These are phyloP conservation scores for Penicillium sumatraense DNA, from an alignment of 2,329 filamentous ascomycete genomes.

Conservation along the genomic window DNA sequence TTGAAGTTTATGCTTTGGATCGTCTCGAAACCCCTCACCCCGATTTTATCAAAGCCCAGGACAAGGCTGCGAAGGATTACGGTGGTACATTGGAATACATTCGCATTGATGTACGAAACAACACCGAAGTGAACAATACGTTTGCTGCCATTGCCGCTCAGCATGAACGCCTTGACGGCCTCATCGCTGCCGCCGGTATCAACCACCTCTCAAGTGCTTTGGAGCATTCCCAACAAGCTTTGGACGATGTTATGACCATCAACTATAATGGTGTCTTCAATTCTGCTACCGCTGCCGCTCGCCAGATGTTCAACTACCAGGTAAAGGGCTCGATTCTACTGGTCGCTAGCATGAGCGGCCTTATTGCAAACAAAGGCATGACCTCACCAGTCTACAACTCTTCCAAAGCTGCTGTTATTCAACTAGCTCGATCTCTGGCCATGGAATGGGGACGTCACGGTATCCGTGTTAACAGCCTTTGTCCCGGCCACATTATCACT, in stretches of 20 bases:
- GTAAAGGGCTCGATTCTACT: slow-evolving; percentile 55
- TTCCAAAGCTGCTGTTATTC: slow-evolving; percentile 59
- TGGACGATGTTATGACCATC: slow-evolving; percentile 51
- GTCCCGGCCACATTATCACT: slow-evolving; percentile 60
- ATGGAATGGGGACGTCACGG: slow-evolving; percentile 58
- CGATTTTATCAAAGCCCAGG: slow-evolving; percentile 47
- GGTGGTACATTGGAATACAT: slow-evolving; percentile 51
- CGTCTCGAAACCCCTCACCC: slow-evolving; percentile 47
- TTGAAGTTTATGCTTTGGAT: slow-evolving; percentile 54
- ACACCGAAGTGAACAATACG: slow-evolving; percentile 38
- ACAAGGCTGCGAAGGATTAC: slow-evolving; percentile 39
- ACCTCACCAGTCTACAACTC: slow-evolving; percentile 54
- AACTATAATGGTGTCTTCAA: slow-evolving; percentile 58
- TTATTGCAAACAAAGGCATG: slow-evolving; percentile 55
- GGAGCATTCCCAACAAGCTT: slow-evolving; percentile 46
- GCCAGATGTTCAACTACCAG: slow-evolving; percentile 56
- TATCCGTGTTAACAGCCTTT: slow-evolving; percentile 60
- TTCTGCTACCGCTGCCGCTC: slow-evolving; percentile 52
- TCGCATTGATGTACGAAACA: slow-evolving; percentile 53
- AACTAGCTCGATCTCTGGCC: slow-evolving; percentile 56
- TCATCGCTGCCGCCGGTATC: slow-evolving; percentile 49
- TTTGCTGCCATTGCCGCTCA: slow-evolving; percentile 41
- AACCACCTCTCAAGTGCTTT: slow-evolving; percentile 48
- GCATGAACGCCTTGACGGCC: slow-evolving; percentile 44
- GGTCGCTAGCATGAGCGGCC: slow-evolving; percentile 57